Conservation (phyloP, 306 rosid genomes). For the Amphicarpaea edgeworthii region DNA sequence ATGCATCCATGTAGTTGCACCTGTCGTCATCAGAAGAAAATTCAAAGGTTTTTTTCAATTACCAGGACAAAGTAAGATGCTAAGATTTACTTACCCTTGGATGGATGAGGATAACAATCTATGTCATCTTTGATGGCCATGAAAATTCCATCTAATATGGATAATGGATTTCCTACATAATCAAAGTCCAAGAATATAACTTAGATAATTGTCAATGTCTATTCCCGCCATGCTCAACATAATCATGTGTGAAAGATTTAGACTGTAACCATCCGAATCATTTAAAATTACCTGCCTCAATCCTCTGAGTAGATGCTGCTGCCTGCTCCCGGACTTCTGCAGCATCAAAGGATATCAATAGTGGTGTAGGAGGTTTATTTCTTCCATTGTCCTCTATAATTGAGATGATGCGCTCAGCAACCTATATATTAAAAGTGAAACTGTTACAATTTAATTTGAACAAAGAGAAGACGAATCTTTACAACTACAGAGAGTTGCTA, state of each 20-base stretch:
- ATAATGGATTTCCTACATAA: conserved; percentile 74
- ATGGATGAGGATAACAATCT: conserved; percentile 83
- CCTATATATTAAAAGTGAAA: conserved; percentile 52
- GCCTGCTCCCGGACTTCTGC: conserved; percentile 86
- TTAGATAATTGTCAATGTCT: conserved; percentile 6
- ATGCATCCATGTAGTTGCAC: conserved; percentile 93
- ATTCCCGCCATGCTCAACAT: conserved; percentile 31
- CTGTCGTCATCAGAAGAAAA: conserved; percentile 54
- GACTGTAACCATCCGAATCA: conserved; percentile 39
- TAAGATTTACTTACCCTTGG: conserved; percentile 70
- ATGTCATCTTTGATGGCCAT: conserved; percentile 97
- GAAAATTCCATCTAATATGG: conserved; percentile 95
- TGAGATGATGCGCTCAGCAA: conserved; percentile 79
- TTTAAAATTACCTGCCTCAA: conserved; percentile 76
- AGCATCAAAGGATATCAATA: conserved; percentile 82
- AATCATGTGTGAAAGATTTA: conserved; percentile 12
- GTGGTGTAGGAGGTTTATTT: conserved; percentile 66
- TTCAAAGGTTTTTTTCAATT: conserved; percentile 29
- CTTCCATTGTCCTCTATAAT: conserved; percentile 63
- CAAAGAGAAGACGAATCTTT: background rate
- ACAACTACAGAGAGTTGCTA: background rate
- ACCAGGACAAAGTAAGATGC: conserved; percentile 10
- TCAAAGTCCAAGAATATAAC: conserved; percentile 38
- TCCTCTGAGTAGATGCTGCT: conserved; percentile 84
- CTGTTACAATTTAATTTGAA: conserved; percentile 34